Evolutionary conservation across 1,284 basidiomycete genomes (phyloP), one percentile per base, ranked within the genome.

Genomic region (Apiotrichum mycotoxinovorans): DNA sequence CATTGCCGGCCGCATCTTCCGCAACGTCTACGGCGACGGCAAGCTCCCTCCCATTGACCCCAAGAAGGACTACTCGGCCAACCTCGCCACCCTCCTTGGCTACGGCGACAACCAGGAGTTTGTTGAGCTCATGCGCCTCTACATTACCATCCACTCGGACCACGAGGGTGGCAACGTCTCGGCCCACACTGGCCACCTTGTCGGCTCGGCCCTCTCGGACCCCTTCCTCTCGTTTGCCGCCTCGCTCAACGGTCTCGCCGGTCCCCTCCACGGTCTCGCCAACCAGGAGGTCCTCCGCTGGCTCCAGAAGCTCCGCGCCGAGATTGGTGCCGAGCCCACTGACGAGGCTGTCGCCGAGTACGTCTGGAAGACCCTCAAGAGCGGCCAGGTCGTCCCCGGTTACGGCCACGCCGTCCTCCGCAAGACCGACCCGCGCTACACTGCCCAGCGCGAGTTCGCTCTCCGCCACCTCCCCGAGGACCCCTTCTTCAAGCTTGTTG

Each of bases 81-180:
- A 98, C 80, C 84, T 96, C 69, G 83, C 94, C 51, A 86, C 86
- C 67, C 85, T 96, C 65, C 89, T 98, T 62, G 95, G 95, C 65
- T 97, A 91, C 74, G 91, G 89, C 58, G 88, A 92, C 65, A 89
- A 92, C 69, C 79, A 84, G 60, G 87, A 85, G 55, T 97, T 98
- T 67, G 89, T 95, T 63, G 95, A 98, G 80, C 85, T 97, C 64
- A 85, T 98, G 79, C 85, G 95, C 69, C 84, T 98, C 60, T 98
- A 98, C 84, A 87, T 98, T 79, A 95, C 93, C 71, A 95, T 98
- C 73, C 95, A 98, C 84, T 89, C 89, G 74, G 94, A 98, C 78
- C 94, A 98, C 80, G 94, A 98, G 80, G 95, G 95, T 76, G 95
- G 95, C 53, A 98, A 98, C 74, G 95, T 98, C 63, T 98, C 95